Conservation (phyloP, 1,284 basidiomycete species). For the Rhodotorula sp. region DNA sequence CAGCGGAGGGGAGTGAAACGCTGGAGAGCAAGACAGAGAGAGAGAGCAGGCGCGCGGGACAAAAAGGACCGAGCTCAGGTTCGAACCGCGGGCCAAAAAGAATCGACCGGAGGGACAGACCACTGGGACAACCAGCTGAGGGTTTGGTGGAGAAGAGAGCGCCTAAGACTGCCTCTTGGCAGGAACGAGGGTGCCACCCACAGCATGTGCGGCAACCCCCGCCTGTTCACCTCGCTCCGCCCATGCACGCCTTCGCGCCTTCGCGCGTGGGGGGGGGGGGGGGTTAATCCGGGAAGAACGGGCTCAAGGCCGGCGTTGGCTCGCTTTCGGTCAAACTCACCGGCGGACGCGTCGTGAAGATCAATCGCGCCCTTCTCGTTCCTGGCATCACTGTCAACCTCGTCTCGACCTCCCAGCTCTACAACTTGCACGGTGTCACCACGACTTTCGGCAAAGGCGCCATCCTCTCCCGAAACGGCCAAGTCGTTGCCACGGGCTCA, state of each 20-base stretch:
- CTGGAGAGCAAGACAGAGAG: background rate
- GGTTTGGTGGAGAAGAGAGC: background rate
- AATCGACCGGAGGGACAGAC: too few relatives aligned
- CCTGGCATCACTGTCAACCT: background rate
- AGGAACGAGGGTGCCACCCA: background rate
- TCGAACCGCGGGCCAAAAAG: too few relatives aligned
- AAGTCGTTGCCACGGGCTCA: background rate
- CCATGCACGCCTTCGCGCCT: background rate
- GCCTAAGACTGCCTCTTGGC: conserved; percentile 1
- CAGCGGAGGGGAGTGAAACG: background rate
- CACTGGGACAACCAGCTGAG: background rate
- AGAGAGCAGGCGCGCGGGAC: too few relatives aligned
- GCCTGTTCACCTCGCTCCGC: background rate
- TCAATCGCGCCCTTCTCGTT: background rate
- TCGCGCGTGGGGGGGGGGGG: too few relatives aligned
- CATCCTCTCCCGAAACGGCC: background rate
- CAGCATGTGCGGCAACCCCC: background rate
- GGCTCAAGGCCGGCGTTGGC: too few relatives aligned
- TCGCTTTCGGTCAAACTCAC: too few relatives aligned
- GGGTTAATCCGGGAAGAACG: too few relatives aligned
- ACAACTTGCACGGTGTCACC: background rate
- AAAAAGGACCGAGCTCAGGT: too few relatives aligned
- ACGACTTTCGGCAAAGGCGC: background rate
- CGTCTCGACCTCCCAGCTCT: background rate
- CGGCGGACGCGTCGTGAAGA: too few relatives aligned